Evolutionary conservation across 2,329 filamentous ascomycete species (phyloP).

Genomic region (Dryadomyces sulphureus): DNA sequence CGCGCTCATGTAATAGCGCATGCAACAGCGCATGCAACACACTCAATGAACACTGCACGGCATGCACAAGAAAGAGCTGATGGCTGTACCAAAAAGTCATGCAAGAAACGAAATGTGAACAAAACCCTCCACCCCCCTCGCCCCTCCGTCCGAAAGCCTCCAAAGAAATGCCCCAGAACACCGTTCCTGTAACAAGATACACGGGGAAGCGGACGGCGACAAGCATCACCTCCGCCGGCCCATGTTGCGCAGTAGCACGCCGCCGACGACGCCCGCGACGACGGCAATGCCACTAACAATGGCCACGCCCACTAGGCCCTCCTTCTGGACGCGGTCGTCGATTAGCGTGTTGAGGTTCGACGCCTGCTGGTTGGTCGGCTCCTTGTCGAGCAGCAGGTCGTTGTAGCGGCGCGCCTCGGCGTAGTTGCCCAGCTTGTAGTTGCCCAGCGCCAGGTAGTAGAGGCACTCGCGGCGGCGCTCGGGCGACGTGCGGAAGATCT

Average conservation of each 20-base stretch:
- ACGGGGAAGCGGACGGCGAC: not conserved
- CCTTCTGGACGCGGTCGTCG: conserved; percentile 90
- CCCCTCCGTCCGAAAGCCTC: not conserved
- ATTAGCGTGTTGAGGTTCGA: conserved; percentile 74
- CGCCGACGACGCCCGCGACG: conserved; percentile 83
- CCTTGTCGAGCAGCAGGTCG: conserved; percentile 77
- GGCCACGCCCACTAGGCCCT: conserved; percentile 85
- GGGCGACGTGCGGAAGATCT: conserved; percentile 88
- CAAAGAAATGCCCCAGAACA: not conserved
- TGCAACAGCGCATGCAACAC: no score
- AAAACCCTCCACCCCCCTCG: not conserved
- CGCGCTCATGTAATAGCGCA: no score
- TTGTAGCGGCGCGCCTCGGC: conserved; percentile 91
- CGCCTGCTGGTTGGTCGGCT: conserved; percentile 83
- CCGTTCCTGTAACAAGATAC: not conserved
- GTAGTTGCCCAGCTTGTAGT: conserved; percentile 98
- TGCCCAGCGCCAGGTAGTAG: conserved; percentile 92
- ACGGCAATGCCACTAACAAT: conserved; percentile 89
- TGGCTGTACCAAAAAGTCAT: no score
- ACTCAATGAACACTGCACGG: no score
- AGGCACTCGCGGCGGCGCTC: conserved; percentile 94
- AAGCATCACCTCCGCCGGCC: conserved; percentile 39
- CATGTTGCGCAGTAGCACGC: conserved; percentile 66
- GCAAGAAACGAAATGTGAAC: not conserved
- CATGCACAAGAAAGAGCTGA: not conserved